Evolutionary conservation across 1,284 basidiomycete genomes (phyloP).

Genomic region (Thelephora terrestris): DNA sequence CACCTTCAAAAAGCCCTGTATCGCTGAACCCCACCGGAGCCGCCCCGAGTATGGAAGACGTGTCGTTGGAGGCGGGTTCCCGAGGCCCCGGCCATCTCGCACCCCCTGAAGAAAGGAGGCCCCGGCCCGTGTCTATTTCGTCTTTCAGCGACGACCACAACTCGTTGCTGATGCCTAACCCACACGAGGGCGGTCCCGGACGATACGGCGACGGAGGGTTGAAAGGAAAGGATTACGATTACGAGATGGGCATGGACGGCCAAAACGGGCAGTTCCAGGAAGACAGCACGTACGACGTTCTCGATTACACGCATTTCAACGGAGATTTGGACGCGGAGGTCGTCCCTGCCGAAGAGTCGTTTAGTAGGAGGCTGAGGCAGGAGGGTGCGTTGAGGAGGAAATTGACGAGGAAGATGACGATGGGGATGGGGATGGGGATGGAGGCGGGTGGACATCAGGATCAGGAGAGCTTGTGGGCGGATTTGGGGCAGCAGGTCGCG

Average conservation of each 20-base stretch:
- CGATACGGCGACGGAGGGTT: no score
- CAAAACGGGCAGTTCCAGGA: slow-evolving; percentile 5
- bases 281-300: background rate
- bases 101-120: slow-evolving; percentile 22
- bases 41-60: background rate
- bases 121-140: background rate
- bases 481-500: slow-evolving; percentile 9
- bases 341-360: slow-evolving; percentile 45
- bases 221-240: no score
- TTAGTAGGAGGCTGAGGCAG: slow-evolving; percentile 52
- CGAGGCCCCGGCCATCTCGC: slow-evolving; percentile 23
- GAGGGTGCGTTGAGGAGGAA: slow-evolving; percentile 63
- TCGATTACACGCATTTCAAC: slow-evolving; percentile 73
- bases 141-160: no score
- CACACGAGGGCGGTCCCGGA: no score
- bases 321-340: slow-evolving; percentile 62
- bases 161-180: no score
- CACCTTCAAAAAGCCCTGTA: no score
- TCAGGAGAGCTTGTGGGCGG: slow-evolving; percentile 1
- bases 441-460: slow-evolving; percentile 8
- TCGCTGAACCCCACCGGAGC: no score
- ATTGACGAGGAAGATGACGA: slow-evolving; percentile 31
- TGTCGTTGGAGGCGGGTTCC: background rate
- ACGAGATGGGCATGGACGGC: no score
- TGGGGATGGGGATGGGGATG: slow-evolving; percentile 9